These are phyloP conservation scores for Botryotinia calthae DNA, from an alignment of 2,329 filamentous ascomycete species.

Conservation along the genomic window DNA sequence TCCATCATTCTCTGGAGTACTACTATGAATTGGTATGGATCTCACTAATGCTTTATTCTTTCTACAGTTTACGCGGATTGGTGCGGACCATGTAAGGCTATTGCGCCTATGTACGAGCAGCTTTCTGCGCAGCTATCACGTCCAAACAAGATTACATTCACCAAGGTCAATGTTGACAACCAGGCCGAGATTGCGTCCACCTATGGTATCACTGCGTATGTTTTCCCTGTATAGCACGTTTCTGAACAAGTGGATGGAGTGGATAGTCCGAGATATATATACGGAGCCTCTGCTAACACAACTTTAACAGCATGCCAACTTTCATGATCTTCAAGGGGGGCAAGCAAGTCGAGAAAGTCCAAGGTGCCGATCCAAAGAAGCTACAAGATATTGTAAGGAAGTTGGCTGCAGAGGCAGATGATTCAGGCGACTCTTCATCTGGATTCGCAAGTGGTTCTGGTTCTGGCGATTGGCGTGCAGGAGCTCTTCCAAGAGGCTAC, in stretches of 20 bases:
- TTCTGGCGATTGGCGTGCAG: conserved; percentile 67
- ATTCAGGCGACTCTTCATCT: conserved; percentile 42
- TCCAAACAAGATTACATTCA: conserved; percentile 73
- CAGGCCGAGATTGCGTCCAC: conserved; percentile 70
- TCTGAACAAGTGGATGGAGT: background rate
- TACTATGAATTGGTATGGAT: conserved; percentile 6
- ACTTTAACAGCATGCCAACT: conserved; percentile 64
- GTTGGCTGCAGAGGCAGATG: conserved; percentile 62
- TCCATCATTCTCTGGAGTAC: conserved; percentile 31
- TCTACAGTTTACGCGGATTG: conserved; percentile 78
- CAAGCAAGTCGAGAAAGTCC: conserved; percentile 63
- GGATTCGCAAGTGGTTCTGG: conserved; percentile 43
- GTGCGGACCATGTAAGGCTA: conserved; percentile 79
- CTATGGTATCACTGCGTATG: conserved; percentile 68
- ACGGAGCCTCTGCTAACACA: conserved; percentile 12
- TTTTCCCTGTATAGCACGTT: conserved; percentile 18
- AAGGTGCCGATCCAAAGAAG: conserved; percentile 69
- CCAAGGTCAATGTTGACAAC: conserved; percentile 79
- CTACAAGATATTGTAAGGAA: conserved; percentile 70
- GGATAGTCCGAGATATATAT: background rate
- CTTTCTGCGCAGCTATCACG: conserved; percentile 70
- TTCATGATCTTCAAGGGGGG: conserved; percentile 83
- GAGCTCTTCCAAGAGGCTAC: conserved; percentile 75
- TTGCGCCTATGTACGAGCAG: conserved; percentile 79
- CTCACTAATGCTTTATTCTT: conserved; percentile 21